These are phyloP conservation scores for Hypholoma fasciculare DNA, from an alignment of 768 basidiomycete genomes.

Conservation along the genomic window DNA sequence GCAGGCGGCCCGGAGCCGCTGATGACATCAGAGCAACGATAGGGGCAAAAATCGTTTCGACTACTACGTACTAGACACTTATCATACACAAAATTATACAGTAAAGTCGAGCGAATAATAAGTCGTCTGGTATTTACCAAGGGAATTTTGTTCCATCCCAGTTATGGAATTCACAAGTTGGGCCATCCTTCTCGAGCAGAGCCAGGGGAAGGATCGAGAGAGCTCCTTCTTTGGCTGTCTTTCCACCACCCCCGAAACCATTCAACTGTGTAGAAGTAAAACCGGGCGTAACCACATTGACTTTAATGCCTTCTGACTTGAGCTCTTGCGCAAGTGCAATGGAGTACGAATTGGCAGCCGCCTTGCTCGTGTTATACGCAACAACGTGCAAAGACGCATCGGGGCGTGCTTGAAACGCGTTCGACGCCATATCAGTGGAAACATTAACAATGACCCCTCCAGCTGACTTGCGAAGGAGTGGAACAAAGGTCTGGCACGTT, in stretches of 20 bases:
- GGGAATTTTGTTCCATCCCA: slow-evolving; percentile 32
- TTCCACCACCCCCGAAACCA: slow-evolving; percentile 35
- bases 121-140: slow-evolving; percentile 24
- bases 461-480: slow-evolving; percentile 35
- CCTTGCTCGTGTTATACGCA: slow-evolving; percentile 72
- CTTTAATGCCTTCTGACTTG: slow-evolving; percentile 49
- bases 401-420: slow-evolving; percentile 31
- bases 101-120: background rate
- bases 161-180: slow-evolving; percentile 36
- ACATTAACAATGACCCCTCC: slow-evolving; percentile 42
- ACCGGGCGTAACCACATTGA: slow-evolving; percentile 66
- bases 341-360: slow-evolving; percentile 61
- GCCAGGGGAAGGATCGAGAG: slow-evolving; percentile 37
- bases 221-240: slow-evolving; percentile 34
- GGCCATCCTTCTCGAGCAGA: slow-evolving; percentile 38
- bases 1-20: background rate
- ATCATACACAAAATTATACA: background rate
- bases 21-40: background rate
- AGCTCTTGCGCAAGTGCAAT: slow-evolving; percentile 68
- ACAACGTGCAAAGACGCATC: slow-evolving; percentile 31
- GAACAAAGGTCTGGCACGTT: slow-evolving; percentile 40
- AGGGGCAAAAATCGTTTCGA: background rate
- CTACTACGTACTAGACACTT: background rate
- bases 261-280: slow-evolving; percentile 48
- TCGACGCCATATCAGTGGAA: slow-evolving; percentile 45